Evolutionary conservation across 1,284 basidiomycete genomes (phyloP), one percentile per base, ranked within the genome.

Genomic region (Trichosporon asahii): DNA sequence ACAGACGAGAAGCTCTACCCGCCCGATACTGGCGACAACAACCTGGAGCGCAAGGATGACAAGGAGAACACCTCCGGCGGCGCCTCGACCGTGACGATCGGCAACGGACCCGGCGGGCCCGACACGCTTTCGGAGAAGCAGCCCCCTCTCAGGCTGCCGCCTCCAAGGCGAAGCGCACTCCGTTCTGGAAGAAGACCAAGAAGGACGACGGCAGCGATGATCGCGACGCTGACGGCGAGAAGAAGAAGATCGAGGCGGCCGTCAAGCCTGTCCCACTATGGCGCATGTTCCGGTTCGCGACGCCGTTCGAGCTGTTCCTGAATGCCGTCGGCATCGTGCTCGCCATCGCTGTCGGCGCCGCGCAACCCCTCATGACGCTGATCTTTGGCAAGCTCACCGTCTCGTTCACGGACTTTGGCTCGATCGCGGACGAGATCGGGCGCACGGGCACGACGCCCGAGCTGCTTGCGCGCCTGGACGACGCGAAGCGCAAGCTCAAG

Each of bases 351-450:
- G 80, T 80, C 23, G 81, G 83, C 35, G 80, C 80, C 0, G 74
- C 80, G n/a, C 80, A 80, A 66, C 78, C 79, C 6, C 72, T 82
- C 63, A 82, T 83, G 81, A 82, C 81, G 1, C 71, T 83, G 37
- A 82, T 84, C 67, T 84, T 84, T 67, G 81, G 81, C 69, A 76
- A 79, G 69, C 73, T 84, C 2, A 82, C 82, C 7, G 79, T 76
- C 2, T 71, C 74, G 2, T 84, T 84, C 74, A 84, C 80, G 25
- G 67, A 75, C 15, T 84, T 76, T 67, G 80, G 73, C 5, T 75
- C 73, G 35, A 72, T 77, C 55, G 35, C 35, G 49, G n/a, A 29
- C 11, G 35, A 65, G 40, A 61, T 70, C 12, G 23, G 53, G 0
- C 5, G 33, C 25, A 44, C 67, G 18, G 69, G 69, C 40, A 8